These are phyloP conservation scores for Penicillium lagena DNA, from an alignment of 495 filamentous ascomycete species.

Conservation along the genomic window DNA sequence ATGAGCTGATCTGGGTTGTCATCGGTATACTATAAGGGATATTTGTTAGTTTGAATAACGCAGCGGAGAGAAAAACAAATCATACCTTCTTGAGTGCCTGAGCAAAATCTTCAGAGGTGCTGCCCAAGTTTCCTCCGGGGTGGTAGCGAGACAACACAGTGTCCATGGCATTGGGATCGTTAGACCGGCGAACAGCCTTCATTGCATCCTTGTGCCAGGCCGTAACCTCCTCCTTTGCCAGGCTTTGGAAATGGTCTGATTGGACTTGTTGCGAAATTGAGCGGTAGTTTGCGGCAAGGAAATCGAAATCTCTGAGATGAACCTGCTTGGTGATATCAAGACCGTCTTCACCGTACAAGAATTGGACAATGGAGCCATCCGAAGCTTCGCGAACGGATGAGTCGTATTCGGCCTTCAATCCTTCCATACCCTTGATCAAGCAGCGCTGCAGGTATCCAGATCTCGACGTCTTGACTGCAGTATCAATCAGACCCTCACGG, in stretches of 20 bases:
- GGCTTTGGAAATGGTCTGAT: conserved; percentile 38
- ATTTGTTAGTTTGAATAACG: conserved; percentile 10
- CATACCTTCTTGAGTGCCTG: conserved; percentile 50
- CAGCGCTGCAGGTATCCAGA: conserved; percentile 97
- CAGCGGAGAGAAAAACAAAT: neutral
- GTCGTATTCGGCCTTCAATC: conserved; percentile 85
- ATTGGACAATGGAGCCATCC: conserved; percentile 89
- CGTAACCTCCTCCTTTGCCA: conserved; percentile 46
- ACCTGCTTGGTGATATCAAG: conserved; percentile 91
- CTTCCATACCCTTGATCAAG: conserved; percentile 99
- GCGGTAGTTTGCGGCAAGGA: conserved; percentile 72
- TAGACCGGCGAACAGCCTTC: conserved; percentile 70
- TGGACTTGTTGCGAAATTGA: conserved; percentile 49
- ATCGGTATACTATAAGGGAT: conserved; percentile 58
- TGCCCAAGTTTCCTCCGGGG: conserved; percentile 70
- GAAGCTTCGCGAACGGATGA: conserved; percentile 80
- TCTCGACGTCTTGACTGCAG: conserved; percentile 94
- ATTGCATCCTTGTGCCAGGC: conserved; percentile 65
- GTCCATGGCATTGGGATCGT: conserved; percentile 61
- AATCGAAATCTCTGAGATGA: conserved; percentile 84
- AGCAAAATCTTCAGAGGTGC: conserved; percentile 85
- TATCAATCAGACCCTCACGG: conserved; percentile 97
- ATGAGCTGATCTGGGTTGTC: conserved; percentile 68
- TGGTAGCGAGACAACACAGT: conserved; percentile 68
- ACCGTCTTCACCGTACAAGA: conserved; percentile 95